phyloP scores from a whole-genome alignment of 805 yeast genomes.

The Ascoidea tarda region DNA sequence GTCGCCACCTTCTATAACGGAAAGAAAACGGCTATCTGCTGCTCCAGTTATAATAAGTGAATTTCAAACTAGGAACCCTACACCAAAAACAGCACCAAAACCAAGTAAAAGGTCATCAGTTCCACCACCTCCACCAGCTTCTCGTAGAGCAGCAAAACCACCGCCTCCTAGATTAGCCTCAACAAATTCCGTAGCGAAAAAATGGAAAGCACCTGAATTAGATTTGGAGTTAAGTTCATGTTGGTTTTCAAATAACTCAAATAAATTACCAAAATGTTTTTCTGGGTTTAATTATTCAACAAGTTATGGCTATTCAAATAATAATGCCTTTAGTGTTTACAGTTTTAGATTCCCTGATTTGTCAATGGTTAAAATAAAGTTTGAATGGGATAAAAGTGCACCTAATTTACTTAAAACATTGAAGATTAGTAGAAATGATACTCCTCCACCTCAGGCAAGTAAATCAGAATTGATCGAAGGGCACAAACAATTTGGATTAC shows the following conservation, averaged over 20 bases:
- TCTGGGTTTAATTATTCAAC: conserved; percentile 21
- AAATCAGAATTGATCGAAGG: conserved; percentile 19
- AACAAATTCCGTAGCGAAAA: conserved; percentile 9
- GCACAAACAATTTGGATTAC: conserved; percentile 29
- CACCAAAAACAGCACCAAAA: too few species aligned
- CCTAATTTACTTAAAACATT: conserved; percentile 13
- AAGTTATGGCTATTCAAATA: conserved; percentile 16
- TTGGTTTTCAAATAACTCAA: conserved; percentile 28
- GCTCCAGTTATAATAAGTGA: too few species aligned
- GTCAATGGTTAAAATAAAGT: conserved; percentile 19
- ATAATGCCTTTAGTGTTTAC: conserved; percentile 19
- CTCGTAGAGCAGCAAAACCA: conserved; percentile 15
- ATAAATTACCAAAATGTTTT: conserved; percentile 24
- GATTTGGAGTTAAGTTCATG: conserved; percentile 29
- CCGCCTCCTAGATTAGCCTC: conserved; percentile 6
- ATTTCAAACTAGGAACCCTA: too few species aligned
- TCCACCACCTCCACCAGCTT: conserved; percentile 23
- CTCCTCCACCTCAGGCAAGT: conserved; percentile 31
- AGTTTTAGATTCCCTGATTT: conserved; percentile 28
- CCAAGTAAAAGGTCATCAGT: too few species aligned
- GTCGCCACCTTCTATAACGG: neutral
- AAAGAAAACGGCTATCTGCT: neutral
- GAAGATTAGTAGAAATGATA: conserved; percentile 18
- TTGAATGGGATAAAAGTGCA: conserved; percentile 25
- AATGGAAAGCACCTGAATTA: conserved; percentile 21